A percentile compares a stretch with the other conserved stretches of the same genome.
These are phyloP conservation scores for Lachancea cidri DNA, from an alignment of 805 yeast species.

Conservation along the genomic window DNA sequence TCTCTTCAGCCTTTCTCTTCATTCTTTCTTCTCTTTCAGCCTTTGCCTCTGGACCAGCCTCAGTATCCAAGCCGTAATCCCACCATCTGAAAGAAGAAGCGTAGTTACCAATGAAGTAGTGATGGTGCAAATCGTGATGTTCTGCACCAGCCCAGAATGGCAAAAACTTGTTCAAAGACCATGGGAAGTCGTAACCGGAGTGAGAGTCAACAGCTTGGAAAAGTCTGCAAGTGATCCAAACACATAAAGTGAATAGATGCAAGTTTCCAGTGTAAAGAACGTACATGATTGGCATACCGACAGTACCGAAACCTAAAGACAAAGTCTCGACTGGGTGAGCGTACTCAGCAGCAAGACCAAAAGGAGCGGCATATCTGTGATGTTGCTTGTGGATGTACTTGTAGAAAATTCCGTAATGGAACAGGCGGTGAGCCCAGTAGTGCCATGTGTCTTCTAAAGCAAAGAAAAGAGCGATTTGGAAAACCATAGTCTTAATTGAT, in stretches of 20 bases:
- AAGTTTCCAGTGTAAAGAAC: slow-evolving; percentile 69
- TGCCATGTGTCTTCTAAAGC: slow-evolving; percentile 94
- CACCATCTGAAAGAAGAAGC: slow-evolving; percentile 95
- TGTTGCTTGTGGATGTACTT: slow-evolving; percentile 95
- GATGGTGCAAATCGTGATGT: slow-evolving; percentile 97
- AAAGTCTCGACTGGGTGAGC: slow-evolving; percentile 95
- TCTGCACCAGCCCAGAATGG: slow-evolving; percentile 99
- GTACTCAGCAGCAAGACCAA: slow-evolving; percentile 94
- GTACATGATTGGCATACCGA: slow-evolving; percentile 87
- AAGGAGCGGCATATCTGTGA: slow-evolving; percentile 97
- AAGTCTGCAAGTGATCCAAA: slow-evolving; percentile 84
- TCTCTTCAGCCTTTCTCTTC: slow-evolving; percentile 50
- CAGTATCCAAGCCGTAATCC: slow-evolving; percentile 86
- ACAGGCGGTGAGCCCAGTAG: slow-evolving; percentile 87
- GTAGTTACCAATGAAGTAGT: slow-evolving; percentile 90
- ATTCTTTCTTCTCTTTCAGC: slow-evolving; percentile 62
- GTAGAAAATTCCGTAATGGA: slow-evolving; percentile 86
- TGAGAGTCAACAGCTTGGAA: slow-evolving; percentile 97
- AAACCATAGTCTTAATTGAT: slow-evolving; percentile 45
- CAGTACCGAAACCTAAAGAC: slow-evolving; percentile 90
- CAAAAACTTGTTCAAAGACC: slow-evolving; percentile 86
- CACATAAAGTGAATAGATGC: slow-evolving; percentile 83
- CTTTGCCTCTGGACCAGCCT: slow-evolving; percentile 80
- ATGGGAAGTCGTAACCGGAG: slow-evolving; percentile 97
- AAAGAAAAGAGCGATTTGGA: slow-evolving; percentile 74